Evolutionary conservation across 768 basidiomycete species (phyloP), one percentile per base, ranked within the genome.

Genomic region (Termitomyces sp.): DNA sequence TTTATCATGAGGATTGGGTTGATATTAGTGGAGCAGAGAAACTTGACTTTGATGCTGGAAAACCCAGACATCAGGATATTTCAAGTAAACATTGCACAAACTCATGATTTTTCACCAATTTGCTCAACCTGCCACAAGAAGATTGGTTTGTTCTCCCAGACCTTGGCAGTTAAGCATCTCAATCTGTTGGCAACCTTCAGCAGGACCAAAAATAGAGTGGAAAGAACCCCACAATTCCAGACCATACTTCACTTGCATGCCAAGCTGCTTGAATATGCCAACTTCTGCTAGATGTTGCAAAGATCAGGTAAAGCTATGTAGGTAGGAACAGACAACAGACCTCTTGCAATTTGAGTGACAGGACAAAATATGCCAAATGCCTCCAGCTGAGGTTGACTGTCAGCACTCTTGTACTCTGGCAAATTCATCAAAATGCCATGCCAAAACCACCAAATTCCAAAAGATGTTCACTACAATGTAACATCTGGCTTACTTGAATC

Each of bases 91-190:
- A 16, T 14, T 42, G 8, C 5, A 18, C 42, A 24, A 6, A 72
- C 88, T 68, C 57, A 92, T 92, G 90, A 92, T 81, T 92, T 93
- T 66, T 94, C 92, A 33, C 95, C 96, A 43, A 98, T 86, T n/a
- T 86, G 83, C 33, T 90, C 86, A 50, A 98, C 80, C 69, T 98
- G 96, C 14, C 89, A 80, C 54, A 98, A 80, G 6, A 96, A 87
- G 16, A n/a, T n/a, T n/a, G n/a, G n/a, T n/a, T n/a, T n/a, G n/a
- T n/a, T n/a, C n/a, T n/a, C n/a, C n/a, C n/a, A 13, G n/a, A n/a
- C n/a, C n/a, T n/a, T n/a, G n/a, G n/a, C n/a, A n/a, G n/a, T n/a
- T n/a, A n/a, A n/a, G n/a, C n/a, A n/a, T n/a, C n/a, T n/a, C n/a
- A n/a, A n/a, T n/a, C n/a, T n/a, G n/a, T n/a, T n/a, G n/a, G n/a